phyloP scores from a whole-genome alignment of 2,329 filamentous ascomycete species.

The Clonostachys sp. region DNA sequence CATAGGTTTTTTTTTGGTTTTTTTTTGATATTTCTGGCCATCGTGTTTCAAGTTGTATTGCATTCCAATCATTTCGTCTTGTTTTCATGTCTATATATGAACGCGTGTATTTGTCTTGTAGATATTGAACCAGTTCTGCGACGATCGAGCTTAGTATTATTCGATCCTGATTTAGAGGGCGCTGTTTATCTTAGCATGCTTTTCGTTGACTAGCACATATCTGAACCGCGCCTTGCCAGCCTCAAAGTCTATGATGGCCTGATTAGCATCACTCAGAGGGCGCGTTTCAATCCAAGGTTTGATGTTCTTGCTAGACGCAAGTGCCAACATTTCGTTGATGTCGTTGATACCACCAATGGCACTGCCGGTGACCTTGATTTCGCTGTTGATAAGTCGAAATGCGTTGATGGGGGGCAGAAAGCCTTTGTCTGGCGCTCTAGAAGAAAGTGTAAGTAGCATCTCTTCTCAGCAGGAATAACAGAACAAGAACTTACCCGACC shows the following conservation, averaged over 20 bases:
- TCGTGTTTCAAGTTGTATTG: too few species aligned
- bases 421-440: constrained; percentile 1
- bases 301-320: constrained; percentile 47
- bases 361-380: constrained; percentile 1
- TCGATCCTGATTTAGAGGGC: too few species aligned
- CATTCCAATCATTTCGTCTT: too few species aligned
- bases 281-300: constrained; percentile 48
- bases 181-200: constrained; percentile 1
- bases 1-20: too few species aligned
- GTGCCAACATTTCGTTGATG: constrained; percentile 50
- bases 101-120: too few species aligned
- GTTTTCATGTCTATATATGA: too few species aligned
- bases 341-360: constrained; percentile 1
- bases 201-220: constrained; percentile 33
- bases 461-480: constrained; percentile 17
- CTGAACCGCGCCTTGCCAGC: constrained; percentile 38
- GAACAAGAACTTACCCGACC: constrained; percentile 36
- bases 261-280: constrained; percentile 49
- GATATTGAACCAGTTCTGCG: too few species aligned
- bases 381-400: not conserved
- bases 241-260: constrained; percentile 46
- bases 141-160: too few species aligned
- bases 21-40: too few species aligned
- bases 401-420: constrained; percentile 3
- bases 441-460: constrained; percentile 26